Percentiles rank a stretch among this genome's conserved stretches.
Evolutionary conservation across 2,329 filamentous ascomycete species (phyloP).

Genomic region (Epichloe uncinata): DNA sequence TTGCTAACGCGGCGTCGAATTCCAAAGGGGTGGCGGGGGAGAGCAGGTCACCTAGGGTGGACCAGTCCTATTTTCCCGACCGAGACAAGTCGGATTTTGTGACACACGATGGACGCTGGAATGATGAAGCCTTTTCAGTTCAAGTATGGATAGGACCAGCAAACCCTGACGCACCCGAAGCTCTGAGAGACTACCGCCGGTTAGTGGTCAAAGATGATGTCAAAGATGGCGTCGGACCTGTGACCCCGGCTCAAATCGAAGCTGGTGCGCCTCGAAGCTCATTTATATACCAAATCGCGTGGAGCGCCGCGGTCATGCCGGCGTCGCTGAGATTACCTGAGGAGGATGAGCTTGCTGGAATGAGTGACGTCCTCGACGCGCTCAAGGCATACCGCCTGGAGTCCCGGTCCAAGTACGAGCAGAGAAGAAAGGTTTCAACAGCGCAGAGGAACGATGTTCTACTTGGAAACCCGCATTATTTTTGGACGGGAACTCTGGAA

Average conservation of each 20-base stretch:
- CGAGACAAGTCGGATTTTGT: conserved; percentile 13
- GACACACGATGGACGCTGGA: conserved; percentile 13
- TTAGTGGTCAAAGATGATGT: conserved; percentile 26
- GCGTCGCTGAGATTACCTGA: conserved; percentile 15
- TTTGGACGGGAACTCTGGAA: conserved; percentile 28
- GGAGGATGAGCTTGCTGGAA: conserved; percentile 18
- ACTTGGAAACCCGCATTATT: conserved; percentile 17
- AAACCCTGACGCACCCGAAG: conserved; percentile 17
- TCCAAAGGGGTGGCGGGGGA: conserved; percentile 2
- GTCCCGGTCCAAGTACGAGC: conserved; percentile 18
- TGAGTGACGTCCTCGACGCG: conserved; percentile 30
- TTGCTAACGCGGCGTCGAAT: conserved; percentile 1
- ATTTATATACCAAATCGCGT: conserved; percentile 37
- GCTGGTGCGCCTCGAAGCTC: conserved; percentile 34
- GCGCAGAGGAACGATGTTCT: conserved; percentile 3
- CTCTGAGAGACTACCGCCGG: conserved; percentile 35
- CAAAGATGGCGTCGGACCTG: conserved; percentile 28
- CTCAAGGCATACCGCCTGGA: conserved; percentile 26
- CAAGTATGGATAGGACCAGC: conserved; percentile 34
- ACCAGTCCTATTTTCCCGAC: conserved; percentile 1
- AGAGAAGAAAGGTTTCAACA: conserved; percentile 8
- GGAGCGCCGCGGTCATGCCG: conserved; percentile 35
- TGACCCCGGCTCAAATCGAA: conserved; percentile 33
- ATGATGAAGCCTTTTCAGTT: conserved; percentile 13
- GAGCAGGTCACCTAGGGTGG: not conserved